Conservation (phyloP, 768 basidiomycete species). For the Leccinum boreale region DNA sequence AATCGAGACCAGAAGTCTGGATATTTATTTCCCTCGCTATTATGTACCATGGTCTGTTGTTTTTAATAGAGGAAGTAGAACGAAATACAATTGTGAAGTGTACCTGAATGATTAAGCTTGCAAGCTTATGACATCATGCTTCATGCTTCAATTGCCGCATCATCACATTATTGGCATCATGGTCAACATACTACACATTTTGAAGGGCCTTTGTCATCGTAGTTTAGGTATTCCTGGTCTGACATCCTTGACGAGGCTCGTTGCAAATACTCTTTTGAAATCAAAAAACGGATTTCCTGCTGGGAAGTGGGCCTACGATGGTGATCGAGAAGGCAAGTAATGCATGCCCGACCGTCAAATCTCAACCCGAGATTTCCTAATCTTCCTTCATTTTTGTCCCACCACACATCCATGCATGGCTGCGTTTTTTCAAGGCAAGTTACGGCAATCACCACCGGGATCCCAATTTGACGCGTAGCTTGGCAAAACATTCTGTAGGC, state of each 20-base stretch:
- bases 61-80: not conserved
- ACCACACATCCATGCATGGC: constrained; percentile 33
- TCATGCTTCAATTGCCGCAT: not conserved
- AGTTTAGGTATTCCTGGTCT: constrained; percentile 7
- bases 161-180: not conserved
- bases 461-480: constrained; percentile 29
- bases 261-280: constrained; percentile 8
- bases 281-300: constrained; percentile 11
- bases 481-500: constrained; percentile 27
- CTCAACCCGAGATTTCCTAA: constrained; percentile 17
- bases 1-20: not conserved
- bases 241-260: not conserved
- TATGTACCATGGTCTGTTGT: constrained; percentile 5
- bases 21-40: not conserved
- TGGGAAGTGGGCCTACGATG: constrained; percentile 16
- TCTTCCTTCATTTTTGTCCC: constrained; percentile 22
- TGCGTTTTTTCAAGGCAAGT: constrained; percentile 36
- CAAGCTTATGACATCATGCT: no score
- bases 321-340: constrained; percentile 19
- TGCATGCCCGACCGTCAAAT: constrained; percentile 30
- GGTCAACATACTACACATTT: constrained; percentile 23
- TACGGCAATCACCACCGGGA: constrained; percentile 37
- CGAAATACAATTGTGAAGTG: constrained; percentile 6
- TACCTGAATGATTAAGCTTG: not conserved
- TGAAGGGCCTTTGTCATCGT: not conserved